Evolutionary conservation across 1,284 basidiomycete species (phyloP).

Genomic region (Leccinum cinnamomeum): DNA sequence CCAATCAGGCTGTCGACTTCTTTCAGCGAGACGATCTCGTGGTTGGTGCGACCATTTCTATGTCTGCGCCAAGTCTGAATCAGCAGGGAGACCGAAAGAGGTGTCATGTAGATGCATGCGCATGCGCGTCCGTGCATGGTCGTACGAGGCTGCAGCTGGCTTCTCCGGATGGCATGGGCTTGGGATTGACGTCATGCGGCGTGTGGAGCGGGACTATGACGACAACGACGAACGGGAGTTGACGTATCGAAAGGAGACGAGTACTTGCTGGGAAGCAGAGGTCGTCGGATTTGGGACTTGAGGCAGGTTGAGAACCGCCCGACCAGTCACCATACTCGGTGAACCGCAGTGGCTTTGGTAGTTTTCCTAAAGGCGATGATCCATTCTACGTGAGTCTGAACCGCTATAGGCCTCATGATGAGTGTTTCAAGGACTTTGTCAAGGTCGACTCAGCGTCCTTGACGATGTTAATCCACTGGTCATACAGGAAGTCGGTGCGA

Average conservation of each 20-base stretch:
- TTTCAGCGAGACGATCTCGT: slow-evolving; percentile 26
- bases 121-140: slow-evolving; percentile 1
- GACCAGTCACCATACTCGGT: slow-evolving; percentile 30
- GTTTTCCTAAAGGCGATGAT: slow-evolving; percentile 24
- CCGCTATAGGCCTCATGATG: slow-evolving; percentile 13
- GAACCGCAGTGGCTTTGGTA: slow-evolving; percentile 21
- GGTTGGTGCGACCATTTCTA: slow-evolving; percentile 3
- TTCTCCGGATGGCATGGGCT: slow-evolving; percentile 33
- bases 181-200: slow-evolving; percentile 13
- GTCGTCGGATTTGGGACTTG: too few relatives aligned
- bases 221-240: not conserved
- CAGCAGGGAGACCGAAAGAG: slow-evolving; percentile 1
- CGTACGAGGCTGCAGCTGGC: slow-evolving; percentile 31
- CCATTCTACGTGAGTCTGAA: slow-evolving; percentile 33
- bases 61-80: not conserved
- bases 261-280: too few relatives aligned
- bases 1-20: slow-evolving; percentile 27
- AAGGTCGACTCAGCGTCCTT: slow-evolving; percentile 6
- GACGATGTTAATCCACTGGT: slow-evolving; percentile 8
- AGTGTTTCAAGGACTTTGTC: slow-evolving; percentile 10
- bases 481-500: not conserved
- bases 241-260: not conserved
- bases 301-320: too few relatives aligned
- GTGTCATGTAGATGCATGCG: not conserved
- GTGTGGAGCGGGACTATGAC: not conserved